A percentile compares a stretch with the other conserved stretches of the same genome.
phyloP scores from a whole-genome alignment of 202 grass and related monocot genomes.

The Carex arenaria region DNA sequence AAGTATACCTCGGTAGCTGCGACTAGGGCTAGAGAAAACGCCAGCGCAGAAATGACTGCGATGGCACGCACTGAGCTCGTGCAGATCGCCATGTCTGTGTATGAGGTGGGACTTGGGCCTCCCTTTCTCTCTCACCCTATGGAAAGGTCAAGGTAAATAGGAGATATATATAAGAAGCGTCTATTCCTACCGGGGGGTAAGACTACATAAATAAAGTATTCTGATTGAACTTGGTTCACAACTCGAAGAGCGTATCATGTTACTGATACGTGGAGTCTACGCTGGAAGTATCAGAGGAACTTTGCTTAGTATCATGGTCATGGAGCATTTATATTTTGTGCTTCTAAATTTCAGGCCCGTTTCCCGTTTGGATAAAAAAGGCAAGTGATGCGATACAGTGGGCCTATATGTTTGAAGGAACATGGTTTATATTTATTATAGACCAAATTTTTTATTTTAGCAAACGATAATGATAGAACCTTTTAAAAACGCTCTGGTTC shows the following conservation, averaged over 20 bases:
- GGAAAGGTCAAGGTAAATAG: slow-evolving; percentile 1
- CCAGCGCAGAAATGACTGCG: slow-evolving; percentile 21
- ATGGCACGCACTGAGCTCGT: slow-evolving; percentile 17
- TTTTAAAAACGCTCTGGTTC: background rate
- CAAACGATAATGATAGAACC: background rate
- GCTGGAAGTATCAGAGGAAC: background rate
- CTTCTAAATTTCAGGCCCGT: background rate
- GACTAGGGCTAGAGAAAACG: slow-evolving; percentile 38
- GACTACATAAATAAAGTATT: background rate
- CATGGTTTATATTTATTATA: background rate
- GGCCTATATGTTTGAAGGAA: background rate
- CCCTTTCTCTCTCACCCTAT: background rate
- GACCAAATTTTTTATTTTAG: background rate
- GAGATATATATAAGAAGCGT: slow-evolving; percentile 14
- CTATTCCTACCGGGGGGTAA: slow-evolving; percentile 12
- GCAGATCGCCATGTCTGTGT: slow-evolving; percentile 47
- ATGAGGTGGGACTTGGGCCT: background rate
- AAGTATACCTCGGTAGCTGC: slow-evolving; percentile 62
- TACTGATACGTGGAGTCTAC: background rate
- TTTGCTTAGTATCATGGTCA: background rate
- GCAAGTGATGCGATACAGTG: background rate
- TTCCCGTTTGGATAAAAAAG: background rate
- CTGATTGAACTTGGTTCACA: background rate
- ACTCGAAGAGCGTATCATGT: background rate
- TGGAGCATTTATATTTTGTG: background rate